phyloP scores from a whole-genome alignment of 805 yeast genomes.

The Yamadazyma philogaea region DNA sequence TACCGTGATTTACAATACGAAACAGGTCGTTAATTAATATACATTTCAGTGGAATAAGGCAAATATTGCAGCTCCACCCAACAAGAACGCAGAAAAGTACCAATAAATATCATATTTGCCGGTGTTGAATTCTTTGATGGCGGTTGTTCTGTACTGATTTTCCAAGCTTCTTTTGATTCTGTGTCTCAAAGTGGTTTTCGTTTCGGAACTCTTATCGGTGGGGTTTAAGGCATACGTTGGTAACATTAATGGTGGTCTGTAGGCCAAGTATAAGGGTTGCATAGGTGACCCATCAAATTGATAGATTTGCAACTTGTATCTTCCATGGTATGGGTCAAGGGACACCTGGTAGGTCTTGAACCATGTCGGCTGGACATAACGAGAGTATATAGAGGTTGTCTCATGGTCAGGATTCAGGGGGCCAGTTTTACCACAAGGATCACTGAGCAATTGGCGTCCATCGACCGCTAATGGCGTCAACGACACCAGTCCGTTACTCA shows the following conservation, averaged over 20 bases:
- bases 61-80: conserved; percentile 39
- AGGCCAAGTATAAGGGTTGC: conserved; percentile 89
- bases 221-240: conserved; percentile 93
- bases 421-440: conserved; percentile 68
- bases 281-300: conserved; percentile 75
- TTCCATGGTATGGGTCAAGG: conserved; percentile 80
- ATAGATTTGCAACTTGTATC: conserved; percentile 68
- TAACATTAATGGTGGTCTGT: conserved; percentile 92
- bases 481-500: conserved; percentile 62
- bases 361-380: conserved; percentile 67
- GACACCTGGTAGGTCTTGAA: conserved; percentile 56
- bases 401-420: conserved; percentile 11
- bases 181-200: conserved; percentile 32
- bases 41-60: conserved; percentile 25
- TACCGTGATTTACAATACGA: too few relatives aligned
- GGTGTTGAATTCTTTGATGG: conserved; percentile 44
- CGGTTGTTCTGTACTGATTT: conserved; percentile 76
- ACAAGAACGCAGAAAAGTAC: conserved; percentile 51
- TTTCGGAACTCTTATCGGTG: conserved; percentile 45
- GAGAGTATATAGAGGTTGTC: conserved; percentile 52
- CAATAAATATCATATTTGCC: conserved; percentile 46
- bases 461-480: conserved; percentile 79
- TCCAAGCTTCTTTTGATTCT: conserved; percentile 72
- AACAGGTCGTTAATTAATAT: background rate
- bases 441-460: conserved; percentile 86